These are phyloP conservation scores for Pneumocystis sp. DNA, from an alignment of 1,139 yeast genomes.

Conservation along the genomic window DNA sequence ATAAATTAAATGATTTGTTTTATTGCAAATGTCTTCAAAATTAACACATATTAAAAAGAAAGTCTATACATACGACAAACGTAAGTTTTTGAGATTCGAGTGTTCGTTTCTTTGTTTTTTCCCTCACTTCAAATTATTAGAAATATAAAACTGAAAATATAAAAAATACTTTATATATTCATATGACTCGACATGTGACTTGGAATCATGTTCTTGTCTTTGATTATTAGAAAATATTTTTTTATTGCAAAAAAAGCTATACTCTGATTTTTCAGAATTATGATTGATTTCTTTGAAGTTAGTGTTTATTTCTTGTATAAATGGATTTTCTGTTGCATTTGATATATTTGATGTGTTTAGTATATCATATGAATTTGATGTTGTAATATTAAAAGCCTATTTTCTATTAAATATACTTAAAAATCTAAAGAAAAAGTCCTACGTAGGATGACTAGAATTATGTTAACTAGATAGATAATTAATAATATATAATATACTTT, in stretches of 20 bases:
- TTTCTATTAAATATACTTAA: neutral
- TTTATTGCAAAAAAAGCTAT: neutral
- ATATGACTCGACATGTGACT: neutral
- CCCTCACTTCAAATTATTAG: neutral
- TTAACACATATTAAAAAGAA: neutral
- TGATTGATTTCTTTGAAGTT: neutral
- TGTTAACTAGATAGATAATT: neutral
- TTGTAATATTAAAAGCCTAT: neutral
- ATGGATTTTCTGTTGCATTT: neutral
- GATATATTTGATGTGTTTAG: neutral
- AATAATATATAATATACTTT: conserved; percentile 16
- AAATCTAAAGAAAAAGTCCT: neutral
- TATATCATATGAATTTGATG: neutral
- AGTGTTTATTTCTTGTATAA: neutral
- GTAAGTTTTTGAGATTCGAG: neutral
- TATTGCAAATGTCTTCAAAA: neutral
- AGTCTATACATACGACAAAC: neutral
- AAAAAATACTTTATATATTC: neutral
- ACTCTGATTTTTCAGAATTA: neutral
- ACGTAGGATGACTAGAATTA: neutral
- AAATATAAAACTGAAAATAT: neutral
- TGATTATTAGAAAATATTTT: neutral
- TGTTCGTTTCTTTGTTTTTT: neutral
- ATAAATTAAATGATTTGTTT: neutral
- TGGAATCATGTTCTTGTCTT: neutral